Evolutionary conservation across 805 yeast species (phyloP).

Genomic region (Cyberlindnera xishuangbannaensis): DNA sequence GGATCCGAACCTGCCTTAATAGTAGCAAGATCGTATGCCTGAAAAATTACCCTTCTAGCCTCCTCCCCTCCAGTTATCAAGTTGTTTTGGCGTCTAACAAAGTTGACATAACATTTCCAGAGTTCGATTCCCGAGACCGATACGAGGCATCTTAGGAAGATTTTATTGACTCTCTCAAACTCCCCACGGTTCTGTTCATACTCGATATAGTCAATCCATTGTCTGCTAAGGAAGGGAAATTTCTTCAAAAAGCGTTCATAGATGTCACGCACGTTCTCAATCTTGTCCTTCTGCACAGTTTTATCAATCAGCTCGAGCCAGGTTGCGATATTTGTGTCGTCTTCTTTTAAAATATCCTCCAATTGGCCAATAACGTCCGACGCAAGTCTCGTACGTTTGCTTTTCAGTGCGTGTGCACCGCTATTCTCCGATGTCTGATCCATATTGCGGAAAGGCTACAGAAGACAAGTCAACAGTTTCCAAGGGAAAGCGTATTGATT

Average conservation of each 20-base stretch:
- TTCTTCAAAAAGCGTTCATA: slow-evolving; percentile 56
- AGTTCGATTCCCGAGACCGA: slow-evolving; percentile 58
- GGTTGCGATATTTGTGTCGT: slow-evolving; percentile 47
- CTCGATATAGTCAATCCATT: slow-evolving; percentile 73
- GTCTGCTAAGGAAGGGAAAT: slow-evolving; percentile 62
- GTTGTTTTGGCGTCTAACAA: slow-evolving; percentile 63
- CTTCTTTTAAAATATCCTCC: slow-evolving; percentile 45
- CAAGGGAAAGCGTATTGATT: not conserved
- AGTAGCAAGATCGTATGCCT: slow-evolving; percentile 80
- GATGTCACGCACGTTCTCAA: slow-evolving; percentile 50
- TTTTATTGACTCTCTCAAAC: slow-evolving; percentile 55
- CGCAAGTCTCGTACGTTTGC: slow-evolving; percentile 21
- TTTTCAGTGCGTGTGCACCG: not conserved
- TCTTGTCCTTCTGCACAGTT: slow-evolving; percentile 46
- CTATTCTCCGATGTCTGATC: not conserved
- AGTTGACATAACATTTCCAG: slow-evolving; percentile 73
- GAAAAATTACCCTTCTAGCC: slow-evolving; percentile 65
- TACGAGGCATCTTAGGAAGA: slow-evolving; percentile 61
- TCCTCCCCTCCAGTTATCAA: slow-evolving; percentile 77
- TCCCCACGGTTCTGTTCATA: slow-evolving; percentile 62
- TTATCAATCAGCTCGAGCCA: slow-evolving; percentile 53
- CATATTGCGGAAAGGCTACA: slow-evolving; percentile 1
- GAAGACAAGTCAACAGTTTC: slow-evolving; percentile 1
- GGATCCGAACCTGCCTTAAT: slow-evolving; percentile 76
- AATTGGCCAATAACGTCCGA: slow-evolving; percentile 53